Evolutionary conservation across 805 yeast species (phyloP), one percentile per base, ranked within the genome.

Genomic region (Cyberlindnera galapagoensis): DNA sequence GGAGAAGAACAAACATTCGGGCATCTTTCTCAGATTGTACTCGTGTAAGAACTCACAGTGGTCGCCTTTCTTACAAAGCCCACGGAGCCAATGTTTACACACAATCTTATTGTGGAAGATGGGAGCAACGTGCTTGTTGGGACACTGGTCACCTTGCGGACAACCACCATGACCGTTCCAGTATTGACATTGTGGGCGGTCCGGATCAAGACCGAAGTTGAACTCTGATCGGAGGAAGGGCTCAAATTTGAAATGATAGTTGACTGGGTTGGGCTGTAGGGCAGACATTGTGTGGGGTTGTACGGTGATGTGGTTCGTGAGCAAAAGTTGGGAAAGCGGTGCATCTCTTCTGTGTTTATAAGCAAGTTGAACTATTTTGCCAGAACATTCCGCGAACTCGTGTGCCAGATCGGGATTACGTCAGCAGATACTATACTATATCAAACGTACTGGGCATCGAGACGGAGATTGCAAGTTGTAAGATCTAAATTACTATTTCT

Each of bases 11-110:
- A 86, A 72, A 57, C 99, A 92, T 57, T 92, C 98, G 4, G 97
- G 97, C 94, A 92, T 90, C 59, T 84, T 86, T 39, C 94, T 69
- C 47, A 92, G 62, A 52, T 92, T 90, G 52, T 88, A 88, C 54
- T 92, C 99, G 59, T 92, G 99, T 27, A 92, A 61, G 50, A 85
- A 92, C 63, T 92, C 99, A 59, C 99, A 92, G 44, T 84, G 85
- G 46, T 87, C 95, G 31, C 94, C 94, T 65, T 90, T 90, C 61
- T 92, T 92, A 60, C 99, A 92, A 21, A 92, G 70, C 0, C 99
- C 99, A 44, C 97, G 73, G 21, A 92, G 72, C 99, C 98, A 92
- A 64, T 92, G 97, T 67, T 92, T 90, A 57, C 98, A 92, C 5
- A 92, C 98, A 33, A 92, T 85, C 55, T 81, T 80, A 55, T 80